Percentiles rank a stretch among this genome's conserved stretches.
Conservation (phyloP, 139 green algal genomes). For the Gonium pectorale region DNA sequence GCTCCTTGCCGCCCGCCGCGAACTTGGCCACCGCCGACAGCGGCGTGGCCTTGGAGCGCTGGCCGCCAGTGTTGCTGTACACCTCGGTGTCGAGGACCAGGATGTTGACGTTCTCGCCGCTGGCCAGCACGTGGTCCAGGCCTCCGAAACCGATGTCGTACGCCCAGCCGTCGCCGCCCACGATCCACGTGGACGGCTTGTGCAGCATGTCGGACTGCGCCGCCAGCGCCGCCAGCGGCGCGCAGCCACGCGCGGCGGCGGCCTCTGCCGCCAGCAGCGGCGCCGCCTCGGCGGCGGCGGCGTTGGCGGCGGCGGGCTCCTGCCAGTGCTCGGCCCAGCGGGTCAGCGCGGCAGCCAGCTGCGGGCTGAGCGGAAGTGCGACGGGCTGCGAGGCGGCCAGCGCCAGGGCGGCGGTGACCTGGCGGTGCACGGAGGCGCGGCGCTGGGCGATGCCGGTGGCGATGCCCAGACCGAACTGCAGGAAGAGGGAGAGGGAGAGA, state of each 20-base stretch:
- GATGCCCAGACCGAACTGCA: slow-evolving; percentile 73
- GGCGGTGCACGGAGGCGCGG: slow-evolving; percentile 42
- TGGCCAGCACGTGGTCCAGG: slow-evolving; percentile 71
- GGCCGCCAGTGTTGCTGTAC: slow-evolving; percentile 75
- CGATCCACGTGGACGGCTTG: slow-evolving; percentile 74
- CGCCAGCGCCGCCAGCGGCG: not conserved
- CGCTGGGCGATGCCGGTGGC: slow-evolving; percentile 64
- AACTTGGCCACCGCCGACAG: slow-evolving; percentile 71
- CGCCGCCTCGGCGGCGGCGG: slow-evolving; percentile 37
- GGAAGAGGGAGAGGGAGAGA: too few relatives aligned
- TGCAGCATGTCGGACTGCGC: slow-evolving; percentile 63
- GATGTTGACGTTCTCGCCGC: slow-evolving; percentile 66
- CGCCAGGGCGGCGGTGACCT: slow-evolving; percentile 41
- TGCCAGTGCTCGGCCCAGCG: slow-evolving; percentile 8
- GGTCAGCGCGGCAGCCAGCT: not conserved
- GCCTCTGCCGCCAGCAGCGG: slow-evolving; percentile 24
- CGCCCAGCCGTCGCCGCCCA: slow-evolving; percentile 75
- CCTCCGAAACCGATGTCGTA: slow-evolving; percentile 77
- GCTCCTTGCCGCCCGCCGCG: slow-evolving; percentile 65
- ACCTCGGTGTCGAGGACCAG: slow-evolving; percentile 75
- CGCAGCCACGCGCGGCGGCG: not conserved
- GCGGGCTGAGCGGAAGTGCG: not conserved
- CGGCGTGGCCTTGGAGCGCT: slow-evolving; percentile 72
- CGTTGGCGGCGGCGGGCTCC: slow-evolving; percentile 20
- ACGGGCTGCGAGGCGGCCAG: too few relatives aligned